phyloP scores from a whole-genome alignment of 495 filamentous ascomycete species.

The Penicillium robsamsonii region DNA sequence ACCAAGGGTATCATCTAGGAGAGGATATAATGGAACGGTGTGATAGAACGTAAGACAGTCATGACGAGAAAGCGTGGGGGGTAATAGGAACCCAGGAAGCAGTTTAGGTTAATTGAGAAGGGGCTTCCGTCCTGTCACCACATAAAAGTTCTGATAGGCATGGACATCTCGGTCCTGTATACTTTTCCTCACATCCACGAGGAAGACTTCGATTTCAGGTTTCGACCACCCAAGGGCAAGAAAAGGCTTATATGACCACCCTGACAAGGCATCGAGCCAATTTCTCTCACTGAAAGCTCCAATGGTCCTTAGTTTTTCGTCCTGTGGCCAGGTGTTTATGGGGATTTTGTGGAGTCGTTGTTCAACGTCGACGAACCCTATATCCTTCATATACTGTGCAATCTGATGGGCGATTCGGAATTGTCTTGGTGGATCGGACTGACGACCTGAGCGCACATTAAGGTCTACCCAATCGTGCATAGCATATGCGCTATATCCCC shows the following conservation, averaged over 20 bases:
- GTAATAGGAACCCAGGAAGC: conserved; percentile 8
- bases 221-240: conserved; percentile 46
- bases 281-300: conserved; percentile 45
- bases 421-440: conserved; percentile 50
- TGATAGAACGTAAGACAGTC: conserved; percentile 12
- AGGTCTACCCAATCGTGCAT: conserved; percentile 54
- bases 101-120: conserved; percentile 18
- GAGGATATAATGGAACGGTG: conserved; percentile 19
- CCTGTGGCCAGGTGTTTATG: conserved; percentile 58
- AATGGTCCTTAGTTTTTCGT: conserved; percentile 50
- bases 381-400: conserved; percentile 55
- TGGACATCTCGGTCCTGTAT: conserved; percentile 55
- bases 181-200: conserved; percentile 56
- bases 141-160: conserved; percentile 51
- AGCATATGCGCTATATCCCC: conserved; percentile 36
- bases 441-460: conserved; percentile 45
- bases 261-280: conserved; percentile 43
- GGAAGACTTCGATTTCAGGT: conserved; percentile 54
- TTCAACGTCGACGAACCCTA: conserved; percentile 63
- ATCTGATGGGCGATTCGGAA: conserved; percentile 51
- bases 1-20: conserved; percentile 30
- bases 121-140: conserved; percentile 58
- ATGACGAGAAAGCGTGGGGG: conserved; percentile 11
- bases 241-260: conserved; percentile 48
- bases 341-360: conserved; percentile 56